These are phyloP conservation scores for Pichia sp. DNA, from an alignment of 1,139 yeast species.

Conservation along the genomic window DNA sequence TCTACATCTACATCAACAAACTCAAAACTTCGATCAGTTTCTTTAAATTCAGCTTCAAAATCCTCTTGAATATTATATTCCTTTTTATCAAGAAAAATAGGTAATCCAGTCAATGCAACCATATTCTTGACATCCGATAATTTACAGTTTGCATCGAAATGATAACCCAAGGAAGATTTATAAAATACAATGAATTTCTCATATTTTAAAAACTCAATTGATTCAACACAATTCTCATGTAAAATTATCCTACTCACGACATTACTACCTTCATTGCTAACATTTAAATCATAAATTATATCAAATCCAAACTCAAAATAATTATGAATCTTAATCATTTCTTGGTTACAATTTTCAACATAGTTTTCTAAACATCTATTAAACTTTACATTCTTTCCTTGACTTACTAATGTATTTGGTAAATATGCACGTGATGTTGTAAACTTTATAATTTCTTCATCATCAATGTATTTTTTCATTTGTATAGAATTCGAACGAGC, in stretches of 20 bases:
- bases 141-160: background rate
- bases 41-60: conserved; percentile 13
- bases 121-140: background rate
- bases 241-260: conserved; percentile 39
- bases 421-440: conserved; percentile 12
- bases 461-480: conserved; percentile 6
- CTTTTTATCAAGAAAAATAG: conserved; percentile 44
- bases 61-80: conserved; percentile 40
- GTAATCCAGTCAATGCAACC: conserved; percentile 18
- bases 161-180: background rate
- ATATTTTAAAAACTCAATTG: conserved; percentile 46
- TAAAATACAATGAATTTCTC: conserved; percentile 25
- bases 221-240: conserved; percentile 48
- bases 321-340: conserved; percentile 42
- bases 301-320: conserved; percentile 52
- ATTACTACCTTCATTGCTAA: conserved; percentile 26
- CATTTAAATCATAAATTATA: conserved; percentile 41
- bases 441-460: conserved; percentile 41
- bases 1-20: conserved; percentile 15
- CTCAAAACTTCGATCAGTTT: conserved; percentile 23
- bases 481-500: conserved; percentile 5
- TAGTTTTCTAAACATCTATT: background rate
- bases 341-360: conserved; percentile 5
- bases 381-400: background rate
- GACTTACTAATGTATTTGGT: conserved; percentile 1